Base-by-base conservation (phyloP, 202 grass and related monocot species). In the Dendrocalamus latiflorus region DNA sequence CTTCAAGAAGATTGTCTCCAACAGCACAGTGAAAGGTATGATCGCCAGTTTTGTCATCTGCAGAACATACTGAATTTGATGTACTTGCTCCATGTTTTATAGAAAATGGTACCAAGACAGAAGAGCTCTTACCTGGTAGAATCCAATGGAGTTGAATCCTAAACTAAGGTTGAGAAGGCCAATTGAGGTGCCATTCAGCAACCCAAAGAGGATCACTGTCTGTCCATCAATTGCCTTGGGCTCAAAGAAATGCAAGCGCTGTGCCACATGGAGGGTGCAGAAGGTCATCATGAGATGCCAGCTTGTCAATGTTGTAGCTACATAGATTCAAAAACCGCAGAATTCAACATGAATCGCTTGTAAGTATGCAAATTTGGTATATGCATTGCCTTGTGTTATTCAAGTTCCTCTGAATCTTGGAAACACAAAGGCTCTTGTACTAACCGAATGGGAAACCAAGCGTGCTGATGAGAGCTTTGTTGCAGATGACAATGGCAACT, bases 31-130 rank as follows among this genome's bases (percentile, higher is more conserved):
- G 81, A 98, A 98, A 83, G 96, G 96, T 90, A 99, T 99, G 83
- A 99, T 95, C 7, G 96, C 96, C 75, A 99, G 83, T 79, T 99
- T 99, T 53, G 96, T 99, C 96, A 99, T 99, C 96, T 99, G 93
- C 79, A 88, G 71, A 83, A 85, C 65, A 80, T 71, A 65, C 28
- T 59, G 24, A 80, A 58, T 80, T 80, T 81, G 39, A 74, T 74
- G 61, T 75, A 68, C 77, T 39, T 88, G 77, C 8, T 45, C 33
- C 39, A 55, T 88, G 63, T 57, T 93, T 76, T 82, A 86, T 61
- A 14, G 21, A 63, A 76, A 80, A 75, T 39, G 20, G 1, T 55
- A 56, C 65, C 38, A 14, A 79, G 28, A 76, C 33, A 75, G 77
- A 86, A 28, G 50, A 65, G 47, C 8, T 50, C 50, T 90, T 74